phyloP scores from a whole-genome alignment of 208 protist species.

The Trypanosoma platydactyli region DNA sequence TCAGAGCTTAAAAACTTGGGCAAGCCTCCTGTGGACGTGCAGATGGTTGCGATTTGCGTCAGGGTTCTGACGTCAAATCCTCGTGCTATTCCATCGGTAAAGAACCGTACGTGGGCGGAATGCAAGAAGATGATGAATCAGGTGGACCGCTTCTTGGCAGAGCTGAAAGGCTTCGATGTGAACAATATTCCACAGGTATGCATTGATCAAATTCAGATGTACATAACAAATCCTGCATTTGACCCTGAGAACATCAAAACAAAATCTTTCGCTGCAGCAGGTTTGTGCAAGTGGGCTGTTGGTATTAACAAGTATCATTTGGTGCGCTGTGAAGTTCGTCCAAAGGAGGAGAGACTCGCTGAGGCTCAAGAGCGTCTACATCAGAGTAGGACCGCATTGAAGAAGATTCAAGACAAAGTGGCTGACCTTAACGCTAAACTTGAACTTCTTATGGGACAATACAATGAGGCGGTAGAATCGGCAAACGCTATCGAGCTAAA shows the following conservation, averaged over 20 bases:
- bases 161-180: slow-evolving; percentile 94
- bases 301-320: slow-evolving; percentile 96
- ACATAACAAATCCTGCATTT: slow-evolving; percentile 93
- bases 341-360: slow-evolving; percentile 94
- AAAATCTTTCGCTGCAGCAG: slow-evolving; percentile 96
- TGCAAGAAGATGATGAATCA: slow-evolving; percentile 98
- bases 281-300: slow-evolving; percentile 96
- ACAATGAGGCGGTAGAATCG: slow-evolving; percentile 94
- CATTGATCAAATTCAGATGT: slow-evolving; percentile 94
- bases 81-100: slow-evolving; percentile 83
- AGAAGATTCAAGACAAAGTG: slow-evolving; percentile 95
- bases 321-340: slow-evolving; percentile 96
- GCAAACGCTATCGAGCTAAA: slow-evolving; percentile 92
- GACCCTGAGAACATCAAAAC: slow-evolving; percentile 88
- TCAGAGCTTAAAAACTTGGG: slow-evolving; percentile 97
- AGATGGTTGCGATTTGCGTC: slow-evolving; percentile 96
- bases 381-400: slow-evolving; percentile 84
- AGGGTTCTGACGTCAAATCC: slow-evolving; percentile 94
- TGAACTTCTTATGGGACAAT: slow-evolving; percentile 88
- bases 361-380: slow-evolving; percentile 91
- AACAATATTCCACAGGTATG: slow-evolving; percentile 96
- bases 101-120: slow-evolving; percentile 94
- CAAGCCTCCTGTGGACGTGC: slow-evolving; percentile 95
- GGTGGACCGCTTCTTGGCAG: slow-evolving; percentile 93
- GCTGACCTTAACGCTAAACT: slow-evolving; percentile 95